Evolutionary conservation across 768 basidiomycete genomes (phyloP), one percentile per base, ranked within the genome.

Genomic region (Naganishia kalamii): DNA sequence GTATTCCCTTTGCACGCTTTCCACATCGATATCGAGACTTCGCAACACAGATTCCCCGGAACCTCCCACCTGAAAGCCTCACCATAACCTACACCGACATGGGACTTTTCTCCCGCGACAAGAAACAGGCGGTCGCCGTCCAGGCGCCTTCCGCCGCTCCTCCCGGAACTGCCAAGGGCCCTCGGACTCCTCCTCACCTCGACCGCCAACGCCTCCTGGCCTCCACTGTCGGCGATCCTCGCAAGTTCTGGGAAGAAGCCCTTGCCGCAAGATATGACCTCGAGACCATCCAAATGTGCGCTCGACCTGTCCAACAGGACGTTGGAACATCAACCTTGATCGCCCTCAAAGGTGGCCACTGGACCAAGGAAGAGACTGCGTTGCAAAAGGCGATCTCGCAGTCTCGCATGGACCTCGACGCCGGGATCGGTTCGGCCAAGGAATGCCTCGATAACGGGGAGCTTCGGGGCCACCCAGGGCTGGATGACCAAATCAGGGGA

Each of bases 361-460:
- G 52, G 52, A 63, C 61, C n/a, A 62, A 63, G 25, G 66, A 67
- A 41, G 66, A 67, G 46, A 29, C 41, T 27, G 66, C 51, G 0
- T 46, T 67, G 49, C 32, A 33, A 33, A 54, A 57, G 25, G 61
- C 61, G 7, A 47, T 67, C 6, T 12, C 54, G 21, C 41, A 51
- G 10, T 41, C 43, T 29, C 43, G 50, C 13, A 43, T 47, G 17
- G 40, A 47, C 19, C 37, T 67, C 3, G 66, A 67, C 19, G 32
- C 48, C 4, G 60, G 41, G 7, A 62, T 63, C 46, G 66, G 66
- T 15, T 15, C 30, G 12, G 66, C 66, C 11, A 63, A 49, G 23
- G 61, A 68, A 35, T 63, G 62, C 27, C 27, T 63, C 23, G 43
- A 50, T 29, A 40, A 57, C 19, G 51, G 54, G 0, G 40, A 59